Conservation (phyloP, 495 filamentous ascomycete species). For the Xylaria bambusicola region DNA sequence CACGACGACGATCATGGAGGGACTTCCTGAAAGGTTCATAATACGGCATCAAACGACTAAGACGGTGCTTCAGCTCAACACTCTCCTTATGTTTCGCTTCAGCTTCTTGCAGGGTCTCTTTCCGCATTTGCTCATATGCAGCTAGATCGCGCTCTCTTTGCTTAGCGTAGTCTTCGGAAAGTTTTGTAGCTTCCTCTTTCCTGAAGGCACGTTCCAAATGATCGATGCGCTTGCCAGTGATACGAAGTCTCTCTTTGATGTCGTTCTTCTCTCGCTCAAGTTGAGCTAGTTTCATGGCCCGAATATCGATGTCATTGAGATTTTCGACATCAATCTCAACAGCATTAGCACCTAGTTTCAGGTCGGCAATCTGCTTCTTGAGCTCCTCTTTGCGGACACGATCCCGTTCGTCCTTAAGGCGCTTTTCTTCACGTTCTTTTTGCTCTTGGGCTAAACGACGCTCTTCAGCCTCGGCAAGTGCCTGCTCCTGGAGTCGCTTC, state of each 20-base stretch:
- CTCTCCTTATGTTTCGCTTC: conserved; percentile 85
- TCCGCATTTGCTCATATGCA: conserved; percentile 76
- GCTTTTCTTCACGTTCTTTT: conserved; percentile 83
- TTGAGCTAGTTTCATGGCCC: conserved; percentile 90
- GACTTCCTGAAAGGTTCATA: conserved; percentile 82
- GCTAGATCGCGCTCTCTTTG: conserved; percentile 81
- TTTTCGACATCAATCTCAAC: conserved; percentile 79
- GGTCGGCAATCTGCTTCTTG: conserved; percentile 92
- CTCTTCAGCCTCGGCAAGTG: conserved; percentile 83
- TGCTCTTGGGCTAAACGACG: conserved; percentile 87
- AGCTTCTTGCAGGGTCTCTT: conserved; percentile 73
- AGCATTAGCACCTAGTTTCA: conserved; percentile 77
- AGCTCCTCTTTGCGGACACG: conserved; percentile 91
- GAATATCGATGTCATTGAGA: conserved; percentile 83
- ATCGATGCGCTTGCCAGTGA: conserved; percentile 94
- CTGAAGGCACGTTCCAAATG: conserved; percentile 96
- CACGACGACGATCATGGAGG: conserved; percentile 80
- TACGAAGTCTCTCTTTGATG: conserved; percentile 81
- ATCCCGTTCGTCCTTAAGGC: conserved; percentile 85
- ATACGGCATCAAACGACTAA: conserved; percentile 72
- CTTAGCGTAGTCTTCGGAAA: conserved; percentile 79
- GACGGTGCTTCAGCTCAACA: conserved; percentile 87
- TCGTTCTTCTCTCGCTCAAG: conserved; percentile 97
- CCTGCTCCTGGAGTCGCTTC: conserved; percentile 80
- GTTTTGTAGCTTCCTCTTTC: conserved; percentile 90